phyloP scores from a whole-genome alignment of 1,284 basidiomycete genomes.

The Polyporus tsugae region DNA sequence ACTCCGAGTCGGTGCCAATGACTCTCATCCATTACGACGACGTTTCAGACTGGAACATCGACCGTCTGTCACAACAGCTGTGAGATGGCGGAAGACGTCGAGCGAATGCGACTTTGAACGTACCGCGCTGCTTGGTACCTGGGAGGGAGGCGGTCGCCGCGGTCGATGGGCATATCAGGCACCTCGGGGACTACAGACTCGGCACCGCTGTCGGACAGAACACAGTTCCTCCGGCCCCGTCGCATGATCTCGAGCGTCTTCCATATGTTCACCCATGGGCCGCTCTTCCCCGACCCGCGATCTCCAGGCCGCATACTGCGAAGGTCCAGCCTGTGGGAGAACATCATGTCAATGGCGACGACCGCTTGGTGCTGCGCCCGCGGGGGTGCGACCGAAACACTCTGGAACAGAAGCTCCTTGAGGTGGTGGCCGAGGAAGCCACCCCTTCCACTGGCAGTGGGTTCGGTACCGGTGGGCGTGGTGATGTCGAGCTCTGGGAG shows the following conservation, averaged over 20 bases:
- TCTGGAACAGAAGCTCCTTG: neutral
- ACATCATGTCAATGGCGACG: neutral
- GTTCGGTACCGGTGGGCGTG: neutral
- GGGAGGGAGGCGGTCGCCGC: neutral
- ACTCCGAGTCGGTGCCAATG: neutral
- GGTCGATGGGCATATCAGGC: neutral
- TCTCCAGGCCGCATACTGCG: neutral
- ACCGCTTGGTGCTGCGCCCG: neutral
- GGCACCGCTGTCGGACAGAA: neutral
- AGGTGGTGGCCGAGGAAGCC: neutral
- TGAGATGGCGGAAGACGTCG: no score
- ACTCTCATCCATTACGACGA: neutral
- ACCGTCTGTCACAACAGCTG: no score
- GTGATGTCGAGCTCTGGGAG: neutral
- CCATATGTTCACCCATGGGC: neutral
- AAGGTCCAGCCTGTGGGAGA: neutral
- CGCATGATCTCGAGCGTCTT: constrained; percentile 6
- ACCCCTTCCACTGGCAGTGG: neutral
- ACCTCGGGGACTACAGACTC: neutral
- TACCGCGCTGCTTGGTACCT: neutral
- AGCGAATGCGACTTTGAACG: neutral
- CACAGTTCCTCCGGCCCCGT: neutral
- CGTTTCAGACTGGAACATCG: neutral
- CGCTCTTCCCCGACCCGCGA: neutral
- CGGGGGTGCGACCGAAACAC: neutral